Conservation (phyloP, 495 filamentous ascomycete genomes). For the Cladorrhinum samala region DNA sequence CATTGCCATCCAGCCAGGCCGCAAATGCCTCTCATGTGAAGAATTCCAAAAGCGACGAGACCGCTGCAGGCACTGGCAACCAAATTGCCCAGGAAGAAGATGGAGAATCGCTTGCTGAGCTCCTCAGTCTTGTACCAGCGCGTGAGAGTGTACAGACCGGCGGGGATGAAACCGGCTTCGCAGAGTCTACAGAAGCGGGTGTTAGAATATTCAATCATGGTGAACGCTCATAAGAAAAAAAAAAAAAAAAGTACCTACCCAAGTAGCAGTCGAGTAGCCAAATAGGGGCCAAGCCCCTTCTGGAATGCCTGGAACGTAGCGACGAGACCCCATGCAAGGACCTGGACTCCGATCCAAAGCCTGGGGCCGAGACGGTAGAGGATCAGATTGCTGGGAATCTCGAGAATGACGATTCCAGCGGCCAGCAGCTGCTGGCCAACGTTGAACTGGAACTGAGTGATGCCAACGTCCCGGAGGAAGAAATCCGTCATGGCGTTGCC, state of each 20-base stretch:
- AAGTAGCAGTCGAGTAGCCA: slow-evolving; percentile 48
- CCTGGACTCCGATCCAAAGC: slow-evolving; percentile 49
- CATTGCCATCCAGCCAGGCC: slow-evolving; percentile 56
- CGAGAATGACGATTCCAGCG: slow-evolving; percentile 50
- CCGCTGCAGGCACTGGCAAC: slow-evolving; percentile 29
- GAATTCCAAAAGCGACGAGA: slow-evolving; percentile 24
- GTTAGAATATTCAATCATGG: background rate
- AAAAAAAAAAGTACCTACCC: slow-evolving; percentile 29
- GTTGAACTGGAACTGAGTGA: slow-evolving; percentile 55
- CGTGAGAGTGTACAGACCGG: slow-evolving; percentile 52
- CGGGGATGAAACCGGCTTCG: slow-evolving; percentile 57
- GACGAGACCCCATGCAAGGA: slow-evolving; percentile 52
- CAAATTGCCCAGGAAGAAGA: slow-evolving; percentile 50
- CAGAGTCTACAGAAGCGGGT: slow-evolving; percentile 18
- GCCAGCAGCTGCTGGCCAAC: slow-evolving; percentile 50
- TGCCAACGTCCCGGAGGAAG: slow-evolving; percentile 47
- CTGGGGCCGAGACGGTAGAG: slow-evolving; percentile 50
- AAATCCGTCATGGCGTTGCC: slow-evolving; percentile 28
- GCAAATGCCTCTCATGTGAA: slow-evolving; percentile 41
- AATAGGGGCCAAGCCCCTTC: slow-evolving; percentile 42
- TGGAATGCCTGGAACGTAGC: slow-evolving; percentile 56
- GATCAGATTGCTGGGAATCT: slow-evolving; percentile 53
- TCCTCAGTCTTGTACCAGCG: slow-evolving; percentile 56
- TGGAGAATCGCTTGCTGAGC: slow-evolving; percentile 46
- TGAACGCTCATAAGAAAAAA: background rate